phyloP scores from a whole-genome alignment of 1,139 yeast genomes.

The Debaryomyces subglobosus region DNA sequence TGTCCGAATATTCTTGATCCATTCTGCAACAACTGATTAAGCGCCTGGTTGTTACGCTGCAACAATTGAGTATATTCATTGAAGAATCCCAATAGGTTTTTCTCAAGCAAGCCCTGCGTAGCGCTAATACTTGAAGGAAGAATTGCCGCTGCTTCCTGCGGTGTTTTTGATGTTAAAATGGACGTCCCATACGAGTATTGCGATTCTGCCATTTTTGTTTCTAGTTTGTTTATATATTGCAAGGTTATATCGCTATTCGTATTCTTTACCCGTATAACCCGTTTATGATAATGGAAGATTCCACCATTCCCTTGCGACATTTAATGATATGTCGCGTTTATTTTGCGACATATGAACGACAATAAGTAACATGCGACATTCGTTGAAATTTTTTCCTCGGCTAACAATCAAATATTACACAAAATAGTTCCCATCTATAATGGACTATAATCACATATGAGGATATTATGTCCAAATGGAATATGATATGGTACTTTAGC shows the following conservation, averaged over 20 bases:
- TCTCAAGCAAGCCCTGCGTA: constrained; percentile 25
- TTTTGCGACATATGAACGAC: neutral
- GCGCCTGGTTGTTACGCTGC: constrained; percentile 52
- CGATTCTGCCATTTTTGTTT: constrained; percentile 21
- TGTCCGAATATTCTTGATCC: constrained; percentile 44
- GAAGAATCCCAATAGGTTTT: constrained; percentile 56
- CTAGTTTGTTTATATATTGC: neutral
- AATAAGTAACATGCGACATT: neutral
- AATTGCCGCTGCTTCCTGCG: constrained; percentile 45
- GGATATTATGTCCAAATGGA: no score
- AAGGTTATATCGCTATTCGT: neutral
- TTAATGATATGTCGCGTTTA: neutral
- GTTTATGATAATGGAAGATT: neutral
- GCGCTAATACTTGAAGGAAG: constrained; percentile 38
- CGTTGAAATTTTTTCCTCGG: neutral
- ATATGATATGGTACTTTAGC: neutral
- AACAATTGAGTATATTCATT: constrained; percentile 53
- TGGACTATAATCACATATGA: no score
- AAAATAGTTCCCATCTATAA: no score
- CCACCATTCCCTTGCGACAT: neutral
- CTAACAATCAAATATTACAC: neutral
- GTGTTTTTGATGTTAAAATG: constrained; percentile 47
- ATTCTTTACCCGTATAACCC: neutral
- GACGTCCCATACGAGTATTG: constrained; percentile 39
- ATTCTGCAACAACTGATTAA: constrained; percentile 49